Base-by-base conservation (phyloP, 345 rosid genomes). In the Clausena lansium region DNA sequence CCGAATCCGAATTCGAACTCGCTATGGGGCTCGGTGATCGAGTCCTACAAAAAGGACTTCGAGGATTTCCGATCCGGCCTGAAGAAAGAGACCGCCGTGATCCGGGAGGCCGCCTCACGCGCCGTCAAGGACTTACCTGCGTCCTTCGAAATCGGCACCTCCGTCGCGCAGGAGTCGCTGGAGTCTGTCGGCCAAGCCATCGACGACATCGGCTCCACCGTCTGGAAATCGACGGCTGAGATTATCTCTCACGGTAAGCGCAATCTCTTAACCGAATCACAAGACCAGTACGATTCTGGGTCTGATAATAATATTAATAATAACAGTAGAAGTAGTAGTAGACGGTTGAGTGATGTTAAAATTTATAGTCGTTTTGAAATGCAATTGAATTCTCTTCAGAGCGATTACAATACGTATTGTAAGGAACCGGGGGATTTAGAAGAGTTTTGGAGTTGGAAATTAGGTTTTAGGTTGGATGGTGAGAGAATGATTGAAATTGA, bases 171-270 rank as follows among this genome's bases (percentile, higher is more conserved):
- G 74, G 94, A 90, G 59, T 90, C 94, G 6, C 89, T 93, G 6
- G 97, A 90, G 76, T 83, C 94, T 9, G 93, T 94, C 7, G 97
- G 97, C 38, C 92, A 90, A 67, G 91, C 90, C 28, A 86, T 94
- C 64, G 98, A 93, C 63, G 97, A 91, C n/a, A 87, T 94, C 70
- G 92, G 98, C 7, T 76, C 84, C 84, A 78, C 95, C 74, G 89
- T 94, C 15, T 87, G 91, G 91, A 91, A 88, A 78, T 89, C 94
- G 39, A 91, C 97, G 74, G 89, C 95, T 17, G 81, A 80, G 85
- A 89, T 95, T 71, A 86, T 95, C 36, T 78, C 92, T 57, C 91
- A 82, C 9, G 94, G 98, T 81, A 93, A 82, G 86, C 89, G 81
- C 28, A 80, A 86, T 68, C 72, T 88, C 0, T 25, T 75, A 60